These are phyloP conservation scores for Globisporangium spiculum DNA, from an alignment of 352 stramenopile genomes.

Conservation along the genomic window DNA sequence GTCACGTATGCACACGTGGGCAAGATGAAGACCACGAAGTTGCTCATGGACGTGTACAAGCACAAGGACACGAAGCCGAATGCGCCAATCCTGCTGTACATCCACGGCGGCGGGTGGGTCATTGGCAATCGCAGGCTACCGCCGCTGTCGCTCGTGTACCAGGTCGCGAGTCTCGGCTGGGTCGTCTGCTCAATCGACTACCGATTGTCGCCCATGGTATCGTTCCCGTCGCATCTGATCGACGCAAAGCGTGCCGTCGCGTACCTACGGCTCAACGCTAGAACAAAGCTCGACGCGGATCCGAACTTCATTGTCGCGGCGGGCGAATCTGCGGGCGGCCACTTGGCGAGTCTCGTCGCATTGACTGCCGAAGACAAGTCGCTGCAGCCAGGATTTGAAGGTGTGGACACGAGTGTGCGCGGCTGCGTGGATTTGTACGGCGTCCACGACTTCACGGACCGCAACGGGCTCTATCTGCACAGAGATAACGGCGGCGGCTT, in stretches of 20 bases:
- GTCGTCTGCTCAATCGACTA: slow-evolving; percentile 80
- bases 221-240: slow-evolving; percentile 66
- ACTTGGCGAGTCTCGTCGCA: slow-evolving; percentile 68
- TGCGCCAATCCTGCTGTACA: slow-evolving; percentile 71
- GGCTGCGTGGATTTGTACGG: slow-evolving; percentile 76
- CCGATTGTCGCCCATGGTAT: slow-evolving; percentile 60
- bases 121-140: slow-evolving; percentile 48
- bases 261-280: slow-evolving; percentile 51
- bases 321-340: slow-evolving; percentile 67
- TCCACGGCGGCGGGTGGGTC: slow-evolving; percentile 79
- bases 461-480: slow-evolving; percentile 57
- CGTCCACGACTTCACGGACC: slow-evolving; percentile 74
- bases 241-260: slow-evolving; percentile 70
- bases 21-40: slow-evolving; percentile 44
- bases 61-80: slow-evolving; percentile 43
- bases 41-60: slow-evolving; percentile 80
- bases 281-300: slow-evolving; percentile 46
- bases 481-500: slow-evolving; percentile 59
- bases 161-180: slow-evolving; percentile 54
- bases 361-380: slow-evolving; percentile 60
- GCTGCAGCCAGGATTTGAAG: slow-evolving; percentile 73
- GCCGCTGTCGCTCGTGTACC: slow-evolving; percentile 58
- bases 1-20: slow-evolving; percentile 66
- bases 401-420: slow-evolving; percentile 66
- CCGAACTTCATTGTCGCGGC: slow-evolving; percentile 65